Percentiles rank a stretch among this genome's conserved stretches.
Evolutionary conservation across 768 basidiomycete species (phyloP).

Genomic region (Tulasnella sp.): DNA sequence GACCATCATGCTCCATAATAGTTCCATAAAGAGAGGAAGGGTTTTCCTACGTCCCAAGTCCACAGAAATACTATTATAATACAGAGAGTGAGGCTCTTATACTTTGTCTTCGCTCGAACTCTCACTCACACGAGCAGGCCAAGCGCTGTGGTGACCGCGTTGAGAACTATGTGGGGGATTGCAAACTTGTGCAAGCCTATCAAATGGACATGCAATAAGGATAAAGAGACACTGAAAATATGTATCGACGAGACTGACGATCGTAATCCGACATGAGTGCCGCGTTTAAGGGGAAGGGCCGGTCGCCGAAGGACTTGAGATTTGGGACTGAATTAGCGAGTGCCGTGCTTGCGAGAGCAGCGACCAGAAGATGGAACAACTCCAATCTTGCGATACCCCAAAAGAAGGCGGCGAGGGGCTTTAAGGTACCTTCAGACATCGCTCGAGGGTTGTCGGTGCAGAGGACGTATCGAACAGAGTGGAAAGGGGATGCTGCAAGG

Average conservation of each 20-base stretch:
- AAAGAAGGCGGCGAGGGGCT: background rate
- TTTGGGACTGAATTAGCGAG: background rate
- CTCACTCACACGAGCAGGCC: background rate
- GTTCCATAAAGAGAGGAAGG: slow-evolving; percentile 22
- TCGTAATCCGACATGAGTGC: background rate
- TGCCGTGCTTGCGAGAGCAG: background rate
- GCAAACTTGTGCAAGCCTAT: slow-evolving; percentile 14
- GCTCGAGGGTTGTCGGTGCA: background rate
- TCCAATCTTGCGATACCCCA: slow-evolving; percentile 6
- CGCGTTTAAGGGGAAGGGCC: background rate
- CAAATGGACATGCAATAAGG: background rate
- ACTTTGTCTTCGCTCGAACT: background rate
- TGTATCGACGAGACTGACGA: background rate
- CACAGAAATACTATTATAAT: background rate
- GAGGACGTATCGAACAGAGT: background rate
- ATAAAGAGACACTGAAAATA: background rate
- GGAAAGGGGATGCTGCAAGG: background rate
- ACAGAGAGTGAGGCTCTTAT: background rate
- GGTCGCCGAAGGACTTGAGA: background rate
- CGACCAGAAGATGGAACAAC: background rate
- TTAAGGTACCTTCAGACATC: background rate
- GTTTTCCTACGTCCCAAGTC: background rate
- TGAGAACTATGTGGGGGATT: background rate
- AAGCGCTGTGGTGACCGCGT: background rate
- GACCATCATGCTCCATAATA: background rate